Evolutionary conservation across 805 yeast genomes (phyloP), one percentile per base, ranked within the genome.

Genomic region (Lachancea sp.): DNA sequence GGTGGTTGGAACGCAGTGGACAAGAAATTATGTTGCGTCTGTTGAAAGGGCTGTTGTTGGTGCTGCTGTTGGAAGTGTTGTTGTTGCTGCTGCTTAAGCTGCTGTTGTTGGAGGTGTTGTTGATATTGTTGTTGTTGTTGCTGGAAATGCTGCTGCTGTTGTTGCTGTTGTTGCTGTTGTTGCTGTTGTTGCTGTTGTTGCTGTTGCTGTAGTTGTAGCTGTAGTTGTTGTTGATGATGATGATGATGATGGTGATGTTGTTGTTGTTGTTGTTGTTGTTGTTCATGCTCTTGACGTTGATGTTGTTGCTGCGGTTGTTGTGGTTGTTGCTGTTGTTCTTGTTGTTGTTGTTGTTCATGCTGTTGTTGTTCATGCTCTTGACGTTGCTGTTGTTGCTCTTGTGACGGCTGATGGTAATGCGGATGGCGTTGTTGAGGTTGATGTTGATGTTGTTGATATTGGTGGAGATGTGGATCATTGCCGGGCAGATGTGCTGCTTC

Each of bases 81-180:
- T 29, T 38, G 48, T 8, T 38, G 43, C 36, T 60, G 64, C 28
- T 62, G 65, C 12, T 59, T 64, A 34, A 55, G 63, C 42, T 59
- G 69, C 29, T 58, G 62, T 19, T 57, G 44, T 19, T 41, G 44
- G 17, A 37, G 39, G 11, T 41, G 39, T 33, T 23, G 39, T 34
- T 34, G 33, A 16, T 28, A 44, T 21, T 29, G 46, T 39, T 39
- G 56, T 19, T 46, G 50, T 34, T 50, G 58, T 34, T 49, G 58
- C 7, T 41, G 37, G 17, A 49, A 51, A 15, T 44, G 54, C 29
- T 42, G 48, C 31, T 41, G 52, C 19, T 43, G 43, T 18, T 46
- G 48, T 33, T 46, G 50, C 31, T 46, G 52, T 15, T 46, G 42
- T 25, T 45, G 44, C 15, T 46, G 36, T 31, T 50, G 54, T 28